Evolutionary conservation across 2,329 filamentous ascomycete genomes (phyloP), one percentile per base, ranked within the genome.

Genomic region (Pyrenochaeta sp.): DNA sequence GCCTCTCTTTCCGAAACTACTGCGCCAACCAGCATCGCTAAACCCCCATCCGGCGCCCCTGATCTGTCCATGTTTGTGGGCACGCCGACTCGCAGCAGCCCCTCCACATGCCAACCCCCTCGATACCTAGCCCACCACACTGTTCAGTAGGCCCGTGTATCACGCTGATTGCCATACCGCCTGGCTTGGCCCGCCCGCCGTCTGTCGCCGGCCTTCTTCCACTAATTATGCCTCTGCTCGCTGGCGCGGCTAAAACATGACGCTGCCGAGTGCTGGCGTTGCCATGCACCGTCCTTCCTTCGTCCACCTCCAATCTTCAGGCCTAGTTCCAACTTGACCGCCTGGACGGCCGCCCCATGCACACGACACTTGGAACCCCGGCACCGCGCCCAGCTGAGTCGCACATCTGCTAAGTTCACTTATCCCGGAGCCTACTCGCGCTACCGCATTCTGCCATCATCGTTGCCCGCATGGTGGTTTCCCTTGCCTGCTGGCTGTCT

Each of bases 191-290:
- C 46, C 44, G 47, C 41, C 41, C 29, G 32, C 26, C 17, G 41
- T 51, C 45, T 51, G 43, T 61, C 51, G 51, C 57, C 58, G 51
- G 50, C 46, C 19, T 44, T 32, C 37, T 47, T 30, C 45, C 56
- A 54, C 53, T 58, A 55, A 50, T 45, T 43, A 55, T 58, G 57
- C 55, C 42, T 42, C n/a, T n/a, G n/a, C 44, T 43, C 43, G 41
- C 44, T 46, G 52, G 60, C 51, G 63, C 63, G 64, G 65, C 62
- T 68, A 68, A 65, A 65, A 54, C 58, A 55, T 61, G 60, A 55
- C 50, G 54, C 53, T 46, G 51, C 52, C 49, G 51, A 53, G 41
- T 37, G 40, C 41, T 44, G 42, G 44, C 48, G 42, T 50, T 45
- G 45, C 60, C 31, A 60, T 64, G 64, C 57, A 54, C 51, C 49